Conservation (phyloP, 129 eudicot genomes). For the Flaveria bidentis region DNA sequence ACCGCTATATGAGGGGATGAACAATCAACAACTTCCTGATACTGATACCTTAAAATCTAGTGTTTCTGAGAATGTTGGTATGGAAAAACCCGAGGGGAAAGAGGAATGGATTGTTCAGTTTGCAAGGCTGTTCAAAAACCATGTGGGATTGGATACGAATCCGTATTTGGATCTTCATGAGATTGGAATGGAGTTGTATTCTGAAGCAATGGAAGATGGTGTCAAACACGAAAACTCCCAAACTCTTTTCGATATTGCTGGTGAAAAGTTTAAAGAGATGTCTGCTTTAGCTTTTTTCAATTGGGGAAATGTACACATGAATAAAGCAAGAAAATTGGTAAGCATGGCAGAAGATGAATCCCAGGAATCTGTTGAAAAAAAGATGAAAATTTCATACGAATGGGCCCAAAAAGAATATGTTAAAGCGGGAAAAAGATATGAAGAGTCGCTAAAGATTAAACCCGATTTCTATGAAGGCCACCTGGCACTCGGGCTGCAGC, state of each 20-base stretch:
- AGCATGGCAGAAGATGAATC: conserved; percentile 53
- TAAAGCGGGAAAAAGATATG: conserved; percentile 70
- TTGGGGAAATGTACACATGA: conserved; percentile 93
- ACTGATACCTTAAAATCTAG: conserved; percentile 25
- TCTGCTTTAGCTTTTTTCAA: conserved; percentile 86
- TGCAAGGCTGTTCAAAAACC: conserved; percentile 75
- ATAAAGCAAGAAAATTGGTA: conserved; percentile 71
- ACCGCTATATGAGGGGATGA: conserved; percentile 60
- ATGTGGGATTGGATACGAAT: conserved; percentile 88
- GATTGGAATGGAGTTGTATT: conserved; percentile 80
- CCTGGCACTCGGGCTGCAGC: conserved; percentile 88
- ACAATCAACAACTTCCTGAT: conserved; percentile 18
- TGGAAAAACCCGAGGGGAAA: conserved; percentile 20
- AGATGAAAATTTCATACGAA: conserved; percentile 60
- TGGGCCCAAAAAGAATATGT: conserved; percentile 77
- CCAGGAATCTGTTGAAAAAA: conserved; percentile 39
- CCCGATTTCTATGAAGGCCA: conserved; percentile 88
- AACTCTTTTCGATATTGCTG: conserved; percentile 64
- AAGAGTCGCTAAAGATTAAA: conserved; percentile 68
- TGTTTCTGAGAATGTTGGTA: conserved; percentile 29
- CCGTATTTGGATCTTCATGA: conserved; percentile 90
- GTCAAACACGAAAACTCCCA: conserved; percentile 70
- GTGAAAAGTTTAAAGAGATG: conserved; percentile 82
- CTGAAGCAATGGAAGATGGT: conserved; percentile 86
- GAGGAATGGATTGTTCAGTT: conserved; percentile 89